These are phyloP conservation scores for Penicillium italicum DNA, from an alignment of 2,329 filamentous ascomycete genomes.

Conservation along the genomic window DNA sequence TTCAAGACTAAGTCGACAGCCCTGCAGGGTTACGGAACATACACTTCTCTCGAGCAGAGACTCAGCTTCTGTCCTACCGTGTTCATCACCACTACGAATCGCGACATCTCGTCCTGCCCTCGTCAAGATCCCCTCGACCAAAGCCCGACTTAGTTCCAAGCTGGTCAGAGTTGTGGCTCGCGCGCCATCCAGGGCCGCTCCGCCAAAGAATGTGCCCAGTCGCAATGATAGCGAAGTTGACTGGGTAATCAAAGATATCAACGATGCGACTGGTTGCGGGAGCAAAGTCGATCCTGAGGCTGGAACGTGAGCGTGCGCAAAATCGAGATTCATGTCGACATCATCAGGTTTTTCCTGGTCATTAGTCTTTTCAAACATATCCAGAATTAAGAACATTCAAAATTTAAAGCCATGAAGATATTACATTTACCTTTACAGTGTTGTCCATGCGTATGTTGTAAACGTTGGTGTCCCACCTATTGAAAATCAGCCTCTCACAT, in stretches of 20 bases:
- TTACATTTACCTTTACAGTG: neutral
- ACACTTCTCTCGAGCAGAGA: conserved; percentile 47
- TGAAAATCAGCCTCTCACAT: conserved; percentile 2
- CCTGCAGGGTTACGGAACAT: conserved; percentile 17
- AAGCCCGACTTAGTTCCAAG: conserved; percentile 44
- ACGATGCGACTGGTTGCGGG: conserved; percentile 42
- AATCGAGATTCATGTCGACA: neutral
- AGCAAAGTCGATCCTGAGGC: conserved; percentile 38
- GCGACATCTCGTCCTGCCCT: conserved; percentile 45
- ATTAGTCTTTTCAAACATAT: conserved; percentile 1
- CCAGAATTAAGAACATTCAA: neutral
- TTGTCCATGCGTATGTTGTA: neutral
- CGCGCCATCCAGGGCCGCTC: conserved; percentile 43
- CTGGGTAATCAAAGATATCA: conserved; percentile 45
- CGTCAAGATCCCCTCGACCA: conserved; percentile 45
- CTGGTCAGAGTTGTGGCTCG: conserved; percentile 45
- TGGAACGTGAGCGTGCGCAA: neutral
- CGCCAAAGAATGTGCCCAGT: conserved; percentile 44
- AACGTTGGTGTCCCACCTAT: neutral
- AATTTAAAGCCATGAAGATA: neutral
- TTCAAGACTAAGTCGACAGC: conserved; percentile 12
- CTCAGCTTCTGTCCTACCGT: conserved; percentile 43
- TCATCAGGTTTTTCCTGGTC: neutral
- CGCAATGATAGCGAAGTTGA: conserved; percentile 45
- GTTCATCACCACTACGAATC: conserved; percentile 47